Evolutionary conservation across 371 early-diverging fungal genomes (phyloP).

Genomic region (Saksenaea oblongispora): DNA sequence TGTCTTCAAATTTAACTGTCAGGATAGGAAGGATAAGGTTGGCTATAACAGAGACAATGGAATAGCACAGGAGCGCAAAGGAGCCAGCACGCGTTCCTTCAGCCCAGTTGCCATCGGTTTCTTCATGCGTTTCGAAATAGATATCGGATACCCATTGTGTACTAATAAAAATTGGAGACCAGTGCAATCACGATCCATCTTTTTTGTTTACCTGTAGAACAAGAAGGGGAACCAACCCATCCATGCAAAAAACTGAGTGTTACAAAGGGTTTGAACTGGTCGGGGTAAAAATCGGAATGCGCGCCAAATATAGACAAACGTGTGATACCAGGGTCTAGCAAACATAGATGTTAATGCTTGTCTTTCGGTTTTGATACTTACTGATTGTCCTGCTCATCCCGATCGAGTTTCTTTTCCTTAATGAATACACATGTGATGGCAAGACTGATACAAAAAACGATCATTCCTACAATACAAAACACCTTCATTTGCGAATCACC

Average conservation of each 20-base stretch:
- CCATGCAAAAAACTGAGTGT: conserved; percentile 85
- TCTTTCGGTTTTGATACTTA: conserved; percentile 12
- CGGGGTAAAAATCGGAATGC: conserved; percentile 62
- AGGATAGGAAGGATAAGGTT: conserved; percentile 59
- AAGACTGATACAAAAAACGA: conserved; percentile 55
- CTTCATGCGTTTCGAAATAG: conserved; percentile 39
- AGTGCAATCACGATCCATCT: background rate
- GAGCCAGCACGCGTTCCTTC: conserved; percentile 69
- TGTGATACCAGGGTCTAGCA: conserved; percentile 56
- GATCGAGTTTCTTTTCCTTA: conserved; percentile 46
- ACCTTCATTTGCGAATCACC: conserved; percentile 70
- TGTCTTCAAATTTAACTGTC: conserved; percentile 29
- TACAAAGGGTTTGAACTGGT: conserved; percentile 69
- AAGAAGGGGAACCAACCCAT: conserved; percentile 87
- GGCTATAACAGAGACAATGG: conserved; percentile 63
- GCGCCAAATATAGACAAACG: conserved; percentile 57
- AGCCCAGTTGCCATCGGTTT: conserved; percentile 37
- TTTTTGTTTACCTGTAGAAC: conserved; percentile 48
- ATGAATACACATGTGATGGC: conserved; percentile 57
- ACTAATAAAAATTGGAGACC: conserved; percentile 5
- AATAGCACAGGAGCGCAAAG: conserved; percentile 69
- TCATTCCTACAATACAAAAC: conserved; percentile 63
- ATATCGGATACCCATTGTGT: conserved; percentile 64
- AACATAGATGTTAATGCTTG: background rate
- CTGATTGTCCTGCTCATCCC: conserved; percentile 17